These are phyloP conservation scores for Malassezia sp. DNA, from an alignment of 1,284 basidiomycete species.

Conservation along the genomic window DNA sequence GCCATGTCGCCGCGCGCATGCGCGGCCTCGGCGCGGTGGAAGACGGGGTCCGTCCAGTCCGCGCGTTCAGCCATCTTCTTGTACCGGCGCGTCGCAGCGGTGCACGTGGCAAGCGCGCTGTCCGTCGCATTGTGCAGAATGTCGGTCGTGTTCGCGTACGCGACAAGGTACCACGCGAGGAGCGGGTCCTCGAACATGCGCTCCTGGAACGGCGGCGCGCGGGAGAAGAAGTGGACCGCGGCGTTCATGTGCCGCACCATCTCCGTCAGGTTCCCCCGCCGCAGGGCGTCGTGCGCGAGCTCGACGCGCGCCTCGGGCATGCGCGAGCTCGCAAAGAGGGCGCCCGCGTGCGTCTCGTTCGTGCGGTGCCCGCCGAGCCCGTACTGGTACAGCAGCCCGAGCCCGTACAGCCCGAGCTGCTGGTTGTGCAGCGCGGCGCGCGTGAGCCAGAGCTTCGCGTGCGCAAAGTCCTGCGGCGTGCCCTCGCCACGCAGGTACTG, in stretches of 20 bases:
- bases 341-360: background rate
- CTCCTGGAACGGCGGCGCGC: background rate
- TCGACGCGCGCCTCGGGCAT: background rate
- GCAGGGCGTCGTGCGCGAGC: background rate
- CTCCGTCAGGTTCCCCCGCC: background rate
- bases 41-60: slow-evolving; percentile 40
- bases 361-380: slow-evolving; percentile 57
- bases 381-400: slow-evolving; percentile 85
- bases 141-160: background rate
- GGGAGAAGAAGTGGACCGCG: too few species aligned
- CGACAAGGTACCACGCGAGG: background rate
- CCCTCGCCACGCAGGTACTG: slow-evolving; percentile 94
- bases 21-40: slow-evolving; percentile 37
- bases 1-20: slow-evolving; percentile 29
- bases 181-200: background rate
- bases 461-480: slow-evolving; percentile 60
- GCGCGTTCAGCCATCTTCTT: slow-evolving; percentile 46
- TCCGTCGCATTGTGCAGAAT: background rate
- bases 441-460: slow-evolving; percentile 88
- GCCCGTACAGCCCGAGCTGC: slow-evolving; percentile 71
- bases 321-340: background rate
- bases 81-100: too few species aligned
- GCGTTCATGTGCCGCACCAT: background rate
- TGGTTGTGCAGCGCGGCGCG: slow-evolving; percentile 62
- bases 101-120: too few species aligned